Conservation (phyloP, 371 early-diverging fungal genomes). For the Zancudomyces culisetae region DNA sequence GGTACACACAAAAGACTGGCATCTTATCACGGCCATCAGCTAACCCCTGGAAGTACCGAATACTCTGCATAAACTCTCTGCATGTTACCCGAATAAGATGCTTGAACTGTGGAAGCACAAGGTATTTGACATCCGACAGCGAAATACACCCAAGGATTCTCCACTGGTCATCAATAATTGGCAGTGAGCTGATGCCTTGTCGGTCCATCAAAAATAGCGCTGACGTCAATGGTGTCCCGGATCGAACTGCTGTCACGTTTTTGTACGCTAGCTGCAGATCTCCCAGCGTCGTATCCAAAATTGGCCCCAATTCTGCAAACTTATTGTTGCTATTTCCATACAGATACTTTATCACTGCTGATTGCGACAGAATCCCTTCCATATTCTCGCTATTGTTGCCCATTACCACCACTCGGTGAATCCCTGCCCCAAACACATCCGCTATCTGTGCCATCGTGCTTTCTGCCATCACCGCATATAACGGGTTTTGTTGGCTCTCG, state of each 20-base stretch:
- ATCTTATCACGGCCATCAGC: slow-evolving; percentile 35
- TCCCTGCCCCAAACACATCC: slow-evolving; percentile 53
- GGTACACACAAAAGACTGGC: slow-evolving; percentile 58
- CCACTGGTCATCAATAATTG: slow-evolving; percentile 13
- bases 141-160: slow-evolving; percentile 19
- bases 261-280: slow-evolving; percentile 13
- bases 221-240: slow-evolving; percentile 14
- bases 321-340: slow-evolving; percentile 7
- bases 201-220: slow-evolving; percentile 18
- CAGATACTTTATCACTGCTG: slow-evolving; percentile 41
- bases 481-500: slow-evolving; percentile 64
- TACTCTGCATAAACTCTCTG: slow-evolving; percentile 18
- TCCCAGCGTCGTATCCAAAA: slow-evolving; percentile 11
- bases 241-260: slow-evolving; percentile 9
- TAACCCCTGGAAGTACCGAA: slow-evolving; percentile 20
- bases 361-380: slow-evolving; percentile 64
- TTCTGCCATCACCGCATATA: slow-evolving; percentile 57
- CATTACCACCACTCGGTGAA: slow-evolving; percentile 56
- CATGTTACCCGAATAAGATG: slow-evolving; percentile 9
- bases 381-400: slow-evolving; percentile 25
- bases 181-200: slow-evolving; percentile 13
- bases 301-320: background rate
- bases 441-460: slow-evolving; percentile 49
- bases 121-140: slow-evolving; percentile 22
- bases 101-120: slow-evolving; percentile 8